Evolutionary conservation across 495 filamentous ascomycete genomes (phyloP).

Genomic region (Elasticomyces elasticus): DNA sequence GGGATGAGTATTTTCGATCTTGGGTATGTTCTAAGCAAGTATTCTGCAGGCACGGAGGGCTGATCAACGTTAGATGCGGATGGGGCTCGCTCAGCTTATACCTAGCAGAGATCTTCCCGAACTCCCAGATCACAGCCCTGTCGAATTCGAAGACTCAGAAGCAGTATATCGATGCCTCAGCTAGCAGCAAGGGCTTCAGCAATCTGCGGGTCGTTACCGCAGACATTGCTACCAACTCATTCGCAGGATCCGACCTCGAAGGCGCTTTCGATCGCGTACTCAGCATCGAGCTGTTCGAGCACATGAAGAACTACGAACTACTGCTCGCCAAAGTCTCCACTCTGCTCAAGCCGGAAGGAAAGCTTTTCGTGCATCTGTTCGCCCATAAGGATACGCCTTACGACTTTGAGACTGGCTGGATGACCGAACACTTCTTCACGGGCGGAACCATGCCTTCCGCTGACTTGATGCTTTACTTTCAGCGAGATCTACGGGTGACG

Average conservation of each 20-base stretch:
- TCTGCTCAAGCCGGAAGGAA: conserved; percentile 47
- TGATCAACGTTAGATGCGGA: conserved; percentile 35
- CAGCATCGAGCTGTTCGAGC: conserved; percentile 59
- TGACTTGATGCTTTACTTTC: conserved; percentile 57
- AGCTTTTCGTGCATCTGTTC: conserved; percentile 58
- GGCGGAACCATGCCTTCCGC: conserved; percentile 59
- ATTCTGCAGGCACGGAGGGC: background rate
- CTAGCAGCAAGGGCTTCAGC: conserved; percentile 40
- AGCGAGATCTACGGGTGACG: conserved; percentile 46
- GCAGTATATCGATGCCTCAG: conserved; percentile 48
- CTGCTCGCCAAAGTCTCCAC: conserved; percentile 50
- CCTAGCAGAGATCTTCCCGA: conserved; percentile 50
- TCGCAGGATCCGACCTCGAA: conserved; percentile 31
- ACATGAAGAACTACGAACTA: conserved; percentile 63
- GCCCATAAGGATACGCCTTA: conserved; percentile 50
- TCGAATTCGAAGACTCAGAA: conserved; percentile 58
- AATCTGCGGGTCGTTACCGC: conserved; percentile 54
- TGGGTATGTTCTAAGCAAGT: conserved; percentile 34
- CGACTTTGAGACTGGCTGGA: conserved; percentile 61
- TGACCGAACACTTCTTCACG: conserved; percentile 59
- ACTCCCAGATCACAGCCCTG: conserved; percentile 49
- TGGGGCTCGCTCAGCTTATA: conserved; percentile 56
- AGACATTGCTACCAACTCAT: conserved; percentile 51
- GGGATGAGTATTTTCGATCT: conserved; percentile 54
- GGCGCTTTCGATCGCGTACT: conserved; percentile 48